phyloP scores from a whole-genome alignment of 2,329 filamentous ascomycete genomes.

The Sclerotinia trifoliorum region DNA sequence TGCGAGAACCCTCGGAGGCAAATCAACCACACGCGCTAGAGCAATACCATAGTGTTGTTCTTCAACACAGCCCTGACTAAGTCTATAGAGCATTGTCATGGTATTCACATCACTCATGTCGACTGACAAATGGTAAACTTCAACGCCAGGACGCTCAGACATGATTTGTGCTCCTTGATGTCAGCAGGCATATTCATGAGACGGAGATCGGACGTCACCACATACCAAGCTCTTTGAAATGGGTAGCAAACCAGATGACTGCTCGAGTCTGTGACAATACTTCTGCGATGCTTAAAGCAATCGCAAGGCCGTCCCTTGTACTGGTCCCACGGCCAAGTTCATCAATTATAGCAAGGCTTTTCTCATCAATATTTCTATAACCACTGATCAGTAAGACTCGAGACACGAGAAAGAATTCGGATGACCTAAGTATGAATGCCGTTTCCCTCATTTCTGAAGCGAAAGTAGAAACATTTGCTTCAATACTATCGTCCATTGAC shows the following conservation, averaged over 20 bases:
- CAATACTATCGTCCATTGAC: slow-evolving; percentile 82
- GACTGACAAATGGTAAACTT: slow-evolving; percentile 78
- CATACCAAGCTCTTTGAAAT: slow-evolving; percentile 75
- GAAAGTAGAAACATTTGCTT: slow-evolving; percentile 91
- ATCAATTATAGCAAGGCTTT: slow-evolving; percentile 81
- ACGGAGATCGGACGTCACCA: background rate
- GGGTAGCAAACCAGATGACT: slow-evolving; percentile 89
- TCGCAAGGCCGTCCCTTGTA: slow-evolving; percentile 81
- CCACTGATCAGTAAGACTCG: slow-evolving; percentile 7
- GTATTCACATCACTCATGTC: slow-evolving; percentile 57
- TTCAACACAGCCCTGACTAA: slow-evolving; percentile 67
- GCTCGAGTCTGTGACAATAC: slow-evolving; percentile 76
- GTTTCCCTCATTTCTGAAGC: slow-evolving; percentile 95
- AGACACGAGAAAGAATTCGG: background rate
- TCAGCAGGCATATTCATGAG: slow-evolving; percentile 16
- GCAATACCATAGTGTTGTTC: slow-evolving; percentile 81
- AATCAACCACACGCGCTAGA: slow-evolving; percentile 70
- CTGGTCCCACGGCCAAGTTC: slow-evolving; percentile 91
- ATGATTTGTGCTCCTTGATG: slow-evolving; percentile 62
- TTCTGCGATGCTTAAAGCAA: slow-evolving; percentile 88
- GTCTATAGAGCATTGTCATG: slow-evolving; percentile 86
- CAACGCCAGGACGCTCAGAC: slow-evolving; percentile 70
- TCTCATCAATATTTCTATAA: slow-evolving; percentile 67
- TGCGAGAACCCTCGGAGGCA: slow-evolving; percentile 66
- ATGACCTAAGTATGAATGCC: slow-evolving; percentile 75